Evolutionary conservation across 2,329 filamentous ascomycete species (phyloP), one percentile per base, ranked within the genome.

Genomic region (Cladophialophora immunda): DNA sequence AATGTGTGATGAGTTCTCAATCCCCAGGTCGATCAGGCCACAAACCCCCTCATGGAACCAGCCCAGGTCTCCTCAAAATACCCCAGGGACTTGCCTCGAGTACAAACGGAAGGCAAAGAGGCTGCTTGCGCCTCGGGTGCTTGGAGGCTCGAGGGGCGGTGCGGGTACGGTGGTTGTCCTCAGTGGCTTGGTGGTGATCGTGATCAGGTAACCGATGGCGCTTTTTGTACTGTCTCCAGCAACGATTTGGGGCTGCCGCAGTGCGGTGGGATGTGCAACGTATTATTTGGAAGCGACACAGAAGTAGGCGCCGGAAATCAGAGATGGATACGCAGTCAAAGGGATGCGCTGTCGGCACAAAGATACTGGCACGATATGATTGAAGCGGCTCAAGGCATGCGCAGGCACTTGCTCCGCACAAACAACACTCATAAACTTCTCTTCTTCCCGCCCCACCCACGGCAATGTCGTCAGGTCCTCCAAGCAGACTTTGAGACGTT

Each of bases 321-420:
- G 45, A 50, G 45, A 50, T 50, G 45, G 19, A 50, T 50, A 50
- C 45, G 4, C 45, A 50, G 45, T 25, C 19, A 50, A 25, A 13
- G n/a, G 45, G 45, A 50, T 50, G 45, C 11, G 45, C 22, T 19
- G 45, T 50, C 45, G 45, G 45, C 45, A 50, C 45, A 25, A 50
- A 22, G 45, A 50, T 25, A 50, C 22, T 25, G 45, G 19, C 11
- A 50, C 45, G 45, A 50, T 50, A 41, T 41, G 38, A 41, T 41
- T n/a, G 45, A 25, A 50, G 45, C 45, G 45, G 45, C 45, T 50
- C 45, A 50, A 50, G 45, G 22, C 45, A 50, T 50, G 45, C 45
- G 38, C 45, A 50, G 45, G 45, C 45, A 5, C 38, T 19, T 50
- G 45, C 45, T 50, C 45, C 45, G 45, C 45, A 50, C 45, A 50